Percentiles rank a stretch among this genome's conserved stretches.
Evolutionary conservation across 179 eudicot genomes (phyloP).

Genomic region (Beta corolliflora): DNA sequence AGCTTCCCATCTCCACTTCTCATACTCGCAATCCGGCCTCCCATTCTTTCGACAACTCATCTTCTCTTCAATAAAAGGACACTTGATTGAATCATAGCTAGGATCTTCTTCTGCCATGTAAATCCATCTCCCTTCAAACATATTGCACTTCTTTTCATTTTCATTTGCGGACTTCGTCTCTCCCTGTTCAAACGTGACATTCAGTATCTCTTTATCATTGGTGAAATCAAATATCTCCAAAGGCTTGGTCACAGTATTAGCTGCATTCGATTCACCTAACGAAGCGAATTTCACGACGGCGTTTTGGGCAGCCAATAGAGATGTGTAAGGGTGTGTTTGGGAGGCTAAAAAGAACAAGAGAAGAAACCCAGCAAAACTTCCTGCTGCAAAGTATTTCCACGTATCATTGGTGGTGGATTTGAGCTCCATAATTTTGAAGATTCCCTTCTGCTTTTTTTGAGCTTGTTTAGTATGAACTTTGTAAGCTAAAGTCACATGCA

Average conservation of each 20-base stretch:
- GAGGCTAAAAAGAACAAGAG: conserved; percentile 23
- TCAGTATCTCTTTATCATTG: not conserved
- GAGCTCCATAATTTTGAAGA: conserved; percentile 28
- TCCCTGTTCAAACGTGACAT: not conserved
- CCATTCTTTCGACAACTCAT: conserved; percentile 42
- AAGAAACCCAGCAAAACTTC: conserved; percentile 29
- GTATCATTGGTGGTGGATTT: conserved; percentile 33
- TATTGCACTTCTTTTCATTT: conserved; percentile 20
- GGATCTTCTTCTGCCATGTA: conserved; percentile 24
- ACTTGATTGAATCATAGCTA: conserved; percentile 19
- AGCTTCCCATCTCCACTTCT: conserved; percentile 48
- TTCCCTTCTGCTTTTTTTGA: not conserved
- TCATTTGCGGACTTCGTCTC: not conserved
- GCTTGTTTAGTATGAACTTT: not conserved
- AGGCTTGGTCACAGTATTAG: not conserved
- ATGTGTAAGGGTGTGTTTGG: conserved; percentile 1
- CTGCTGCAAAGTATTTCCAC: conserved; percentile 41
- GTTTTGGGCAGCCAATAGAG: not conserved
- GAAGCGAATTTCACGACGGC: not conserved
- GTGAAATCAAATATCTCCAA: conserved; percentile 1
- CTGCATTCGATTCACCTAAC: not conserved
- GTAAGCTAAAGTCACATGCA: conserved; percentile 13
- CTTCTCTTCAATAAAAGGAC: conserved; percentile 48
- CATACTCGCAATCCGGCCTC: conserved; percentile 36
- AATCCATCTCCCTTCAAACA: conserved; percentile 46